A percentile compares a stretch with the other conserved stretches of the same genome.
These are phyloP conservation scores for Suhomyces faveliae DNA, from an alignment of 805 yeast species.

Conservation along the genomic window DNA sequence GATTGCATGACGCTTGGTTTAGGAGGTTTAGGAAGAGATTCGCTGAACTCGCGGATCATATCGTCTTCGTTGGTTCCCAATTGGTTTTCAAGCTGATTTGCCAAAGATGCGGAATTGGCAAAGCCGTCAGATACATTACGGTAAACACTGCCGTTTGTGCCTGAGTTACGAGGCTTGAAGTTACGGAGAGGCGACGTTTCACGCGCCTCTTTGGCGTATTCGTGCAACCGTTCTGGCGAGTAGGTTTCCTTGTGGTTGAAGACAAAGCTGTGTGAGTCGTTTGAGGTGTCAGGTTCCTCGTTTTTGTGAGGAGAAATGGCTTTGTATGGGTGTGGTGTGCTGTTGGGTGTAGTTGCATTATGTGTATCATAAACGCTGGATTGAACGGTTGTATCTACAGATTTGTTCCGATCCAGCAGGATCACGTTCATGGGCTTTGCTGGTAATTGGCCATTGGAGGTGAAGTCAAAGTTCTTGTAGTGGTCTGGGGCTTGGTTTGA, in stretches of 20 bases:
- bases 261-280: conserved; percentile 16
- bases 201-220: conserved; percentile 20
- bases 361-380: not conserved
- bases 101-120: conserved; percentile 28
- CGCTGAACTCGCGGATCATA: conserved; percentile 5
- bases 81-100: conserved; percentile 22
- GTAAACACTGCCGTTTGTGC: conserved; percentile 3
- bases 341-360: not conserved
- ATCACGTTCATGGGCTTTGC: conserved; percentile 41
- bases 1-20: conserved; percentile 8
- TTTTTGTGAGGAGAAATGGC: not conserved
- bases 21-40: conserved; percentile 4
- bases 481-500: conserved; percentile 8
- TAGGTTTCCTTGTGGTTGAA: conserved; percentile 11
- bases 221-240: conserved; percentile 18
- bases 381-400: conserved; percentile 2
- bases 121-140: conserved; percentile 24
- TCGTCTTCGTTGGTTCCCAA: conserved; percentile 5
- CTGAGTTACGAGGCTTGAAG: conserved; percentile 13
- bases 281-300: not conserved
- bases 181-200: conserved; percentile 25
- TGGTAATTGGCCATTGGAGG: conserved; percentile 43
- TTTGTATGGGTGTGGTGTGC: not conserved
- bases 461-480: conserved; percentile 40
- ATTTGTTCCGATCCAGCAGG: conserved; percentile 22